Percentiles rank a stretch among this genome's conserved stretches.
Evolutionary conservation across 805 yeast genomes (phyloP).

Genomic region (Sugiyamaella smithiae): DNA sequence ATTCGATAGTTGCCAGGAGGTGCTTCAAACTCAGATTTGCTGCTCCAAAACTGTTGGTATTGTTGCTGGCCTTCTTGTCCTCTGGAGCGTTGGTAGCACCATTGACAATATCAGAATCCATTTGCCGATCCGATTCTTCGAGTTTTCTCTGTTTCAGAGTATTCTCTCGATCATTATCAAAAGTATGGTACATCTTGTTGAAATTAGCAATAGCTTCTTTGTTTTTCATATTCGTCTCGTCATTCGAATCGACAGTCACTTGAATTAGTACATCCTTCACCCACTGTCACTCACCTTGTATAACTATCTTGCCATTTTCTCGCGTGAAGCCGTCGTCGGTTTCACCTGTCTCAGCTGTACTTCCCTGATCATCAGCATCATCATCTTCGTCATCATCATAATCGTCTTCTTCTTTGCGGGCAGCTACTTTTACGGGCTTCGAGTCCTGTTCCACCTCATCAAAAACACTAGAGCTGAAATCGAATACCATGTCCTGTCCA

Average conservation of each 20-base stretch:
- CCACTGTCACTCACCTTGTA: conserved; percentile 8
- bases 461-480: conserved; percentile 25
- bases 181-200: conserved; percentile 61
- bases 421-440: not conserved
- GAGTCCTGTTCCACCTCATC: conserved; percentile 21
- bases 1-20: conserved; percentile 72
- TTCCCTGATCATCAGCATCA: conserved; percentile 29
- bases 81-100: conserved; percentile 18
- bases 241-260: conserved; percentile 9
- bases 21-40: conserved; percentile 78
- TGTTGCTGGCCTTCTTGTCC: conserved; percentile 1
- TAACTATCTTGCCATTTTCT: conserved; percentile 10
- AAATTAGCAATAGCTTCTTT: conserved; percentile 29
- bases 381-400: conserved; percentile 43
- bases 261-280: not conserved
- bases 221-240: conserved; percentile 17
- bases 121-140: conserved; percentile 74
- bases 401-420: conserved; percentile 30
- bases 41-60: conserved; percentile 57
- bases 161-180: conserved; percentile 70
- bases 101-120: conserved; percentile 36
- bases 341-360: conserved; percentile 29
- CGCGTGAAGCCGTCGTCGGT: conserved; percentile 1
- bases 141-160: conserved; percentile 69
- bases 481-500: conserved; percentile 19